phyloP scores from a whole-genome alignment of 345 rosid genomes.

The Excoecaria cochinchinensis region DNA sequence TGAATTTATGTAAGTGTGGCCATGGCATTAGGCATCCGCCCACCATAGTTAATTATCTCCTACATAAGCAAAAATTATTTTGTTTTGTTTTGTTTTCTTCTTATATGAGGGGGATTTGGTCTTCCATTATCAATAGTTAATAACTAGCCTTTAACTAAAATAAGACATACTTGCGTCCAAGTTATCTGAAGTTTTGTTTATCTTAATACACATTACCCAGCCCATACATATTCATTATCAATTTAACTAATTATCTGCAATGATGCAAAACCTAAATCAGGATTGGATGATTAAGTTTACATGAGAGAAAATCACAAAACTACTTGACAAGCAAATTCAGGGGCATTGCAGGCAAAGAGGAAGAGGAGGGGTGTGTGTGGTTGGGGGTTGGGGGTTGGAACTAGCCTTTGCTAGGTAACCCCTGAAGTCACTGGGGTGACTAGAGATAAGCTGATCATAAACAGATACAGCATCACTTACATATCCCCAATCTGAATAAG shows the following conservation, averaged over 20 bases:
- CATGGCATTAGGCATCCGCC: background rate
- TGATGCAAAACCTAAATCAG: background rate
- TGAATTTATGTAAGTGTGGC: background rate
- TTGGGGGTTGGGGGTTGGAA: background rate
- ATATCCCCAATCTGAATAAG: conserved; percentile 91
- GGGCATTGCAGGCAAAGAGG: conserved; percentile 11
- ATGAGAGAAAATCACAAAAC: background rate
- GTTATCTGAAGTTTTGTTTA: too few species aligned
- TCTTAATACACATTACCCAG: too few species aligned
- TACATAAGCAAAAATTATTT: too few species aligned
- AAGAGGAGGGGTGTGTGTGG: too few species aligned
- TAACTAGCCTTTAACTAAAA: too few species aligned
- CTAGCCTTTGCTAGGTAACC: conserved; percentile 93
- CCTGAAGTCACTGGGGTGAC: conserved; percentile 80
- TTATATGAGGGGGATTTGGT: too few species aligned
- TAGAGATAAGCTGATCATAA: conserved; percentile 73
- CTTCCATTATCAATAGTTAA: too few species aligned
- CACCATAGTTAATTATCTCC: too few species aligned
- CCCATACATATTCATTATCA: too few species aligned
- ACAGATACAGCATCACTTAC: conserved; percentile 86
- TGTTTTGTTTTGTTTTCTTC: too few species aligned
- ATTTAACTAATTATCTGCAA: too few species aligned
- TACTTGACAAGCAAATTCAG: background rate
- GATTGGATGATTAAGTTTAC: background rate
- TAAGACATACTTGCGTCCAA: too few species aligned